Base-by-base conservation (phyloP, 2,329 filamentous ascomycete genomes). In the Diaporthe velutina region DNA sequence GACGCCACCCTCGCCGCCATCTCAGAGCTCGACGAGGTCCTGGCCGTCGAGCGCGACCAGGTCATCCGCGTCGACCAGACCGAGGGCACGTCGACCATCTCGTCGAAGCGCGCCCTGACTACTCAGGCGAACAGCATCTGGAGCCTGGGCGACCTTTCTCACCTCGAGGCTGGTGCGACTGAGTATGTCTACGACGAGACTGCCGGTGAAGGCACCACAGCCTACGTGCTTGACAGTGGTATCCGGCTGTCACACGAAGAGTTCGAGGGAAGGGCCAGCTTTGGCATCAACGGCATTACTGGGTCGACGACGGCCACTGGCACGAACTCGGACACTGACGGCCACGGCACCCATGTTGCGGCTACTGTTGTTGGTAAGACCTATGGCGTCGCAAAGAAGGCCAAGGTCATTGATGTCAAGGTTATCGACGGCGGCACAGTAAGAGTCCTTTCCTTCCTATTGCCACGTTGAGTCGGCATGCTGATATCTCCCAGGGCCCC, bases 191-290 rank as follows among this genome's bases (percentile, higher is more conserved):
- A 80, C 72, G 77, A 80, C 70, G 42, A 58, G 25, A 76, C 75
- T 0, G 77, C 79, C n/a, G 81, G 81, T 42, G 40, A 61, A 9
- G 78, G 75, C 28, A 78, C 76, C 15, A 86, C 83, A 73, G 80
- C 83, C 42, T 88, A 87, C 76, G 77, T 88, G 30, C 80, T 88
- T 68, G 86, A 88, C 78, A 86, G 84, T 5, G 86, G 86, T 55
- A 84, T 88, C 68, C 79, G 80, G 58, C 82, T 80, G n/a, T 50
- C 78, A 6, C 86, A 88, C 78, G 22, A 52, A 1, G 54, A 81
- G n/a, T 82, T 82, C 38, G 77, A 72, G 22, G 78, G 79, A 25
- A 79, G 81, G 52, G 82, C 81, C 15, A 70, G 71, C 45, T 80
- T 78, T 61, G 81, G 80, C 71, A 74, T 77, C 74, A 83, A 83